phyloP scores from a whole-genome alignment of 495 filamentous ascomycete genomes.

The Staphylotrichum longicolle region DNA sequence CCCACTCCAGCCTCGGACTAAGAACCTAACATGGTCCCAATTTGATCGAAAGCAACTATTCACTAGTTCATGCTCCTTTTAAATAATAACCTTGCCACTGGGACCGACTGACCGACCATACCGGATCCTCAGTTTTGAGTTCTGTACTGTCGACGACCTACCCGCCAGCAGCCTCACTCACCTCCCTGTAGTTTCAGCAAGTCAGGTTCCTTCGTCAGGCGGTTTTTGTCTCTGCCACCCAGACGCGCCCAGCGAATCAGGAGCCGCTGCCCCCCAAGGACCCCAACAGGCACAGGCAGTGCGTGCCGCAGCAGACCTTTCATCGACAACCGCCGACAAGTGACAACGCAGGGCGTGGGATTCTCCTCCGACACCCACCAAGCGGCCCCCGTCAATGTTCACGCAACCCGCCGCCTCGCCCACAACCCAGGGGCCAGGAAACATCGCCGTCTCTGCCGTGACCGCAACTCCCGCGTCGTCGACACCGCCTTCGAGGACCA shows the following conservation, averaged over 20 bases:
- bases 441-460: slow-evolving; percentile 42
- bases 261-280: not conserved
- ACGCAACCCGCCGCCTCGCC: slow-evolving; percentile 49
- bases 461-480: slow-evolving; percentile 48
- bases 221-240: too few species aligned
- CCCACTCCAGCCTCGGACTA: too few species aligned
- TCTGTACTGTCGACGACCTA: too few species aligned
- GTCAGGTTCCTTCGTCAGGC: too few species aligned
- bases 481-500: slow-evolving; percentile 46
- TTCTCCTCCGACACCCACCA: slow-evolving; percentile 1
- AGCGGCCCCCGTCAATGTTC: slow-evolving; percentile 49
- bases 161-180: too few species aligned
- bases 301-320: not conserved
- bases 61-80: too few species aligned
- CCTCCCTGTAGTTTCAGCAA: too few species aligned
- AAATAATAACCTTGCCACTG: too few species aligned
- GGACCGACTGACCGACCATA: too few species aligned
- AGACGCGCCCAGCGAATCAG: not conserved
- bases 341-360: not conserved
- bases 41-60: too few species aligned
- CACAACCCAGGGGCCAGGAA: slow-evolving; percentile 42
- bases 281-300: slow-evolving; percentile 4
- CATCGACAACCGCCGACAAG: slow-evolving; percentile 2
- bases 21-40: too few species aligned
- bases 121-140: too few species aligned